Percentiles rank a stretch among this genome's conserved stretches.
Evolutionary conservation across 768 basidiomycete species (phyloP).

Genomic region (Russula brevipes): DNA sequence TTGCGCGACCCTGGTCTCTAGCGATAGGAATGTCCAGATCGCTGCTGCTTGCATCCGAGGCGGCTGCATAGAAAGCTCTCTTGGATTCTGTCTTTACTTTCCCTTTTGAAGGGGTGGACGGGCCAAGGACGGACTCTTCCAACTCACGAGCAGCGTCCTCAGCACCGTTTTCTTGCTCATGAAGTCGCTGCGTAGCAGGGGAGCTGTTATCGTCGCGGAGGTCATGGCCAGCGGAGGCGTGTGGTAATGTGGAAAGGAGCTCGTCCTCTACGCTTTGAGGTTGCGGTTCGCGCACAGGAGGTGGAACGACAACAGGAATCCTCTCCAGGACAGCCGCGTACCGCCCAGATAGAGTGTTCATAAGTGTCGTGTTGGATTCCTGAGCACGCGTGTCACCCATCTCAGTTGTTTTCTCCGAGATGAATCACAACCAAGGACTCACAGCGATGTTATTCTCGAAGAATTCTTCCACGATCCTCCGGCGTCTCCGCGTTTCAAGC

Average conservation of each 20-base stretch:
- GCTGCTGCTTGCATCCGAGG: conserved; percentile 52
- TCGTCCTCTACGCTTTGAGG: conserved; percentile 34
- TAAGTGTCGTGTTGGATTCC: conserved; percentile 67
- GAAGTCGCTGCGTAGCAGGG: conserved; percentile 17
- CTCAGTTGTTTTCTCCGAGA: neutral
- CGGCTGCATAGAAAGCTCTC: conserved; percentile 37
- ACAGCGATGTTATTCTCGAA: conserved; percentile 67
- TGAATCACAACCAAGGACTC: conserved; percentile 27
- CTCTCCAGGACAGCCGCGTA: conserved; percentile 48
- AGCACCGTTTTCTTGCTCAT: conserved; percentile 32
- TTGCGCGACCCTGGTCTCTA: conserved; percentile 41
- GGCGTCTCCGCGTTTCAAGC: conserved; percentile 65
- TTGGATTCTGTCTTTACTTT: conserved; percentile 52
- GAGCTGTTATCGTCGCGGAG: conserved; percentile 26
- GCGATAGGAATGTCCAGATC: conserved; percentile 46
- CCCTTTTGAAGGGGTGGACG: conserved; percentile 30
- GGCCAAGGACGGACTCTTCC: conserved; percentile 50
- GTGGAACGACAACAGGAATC: conserved; percentile 41
- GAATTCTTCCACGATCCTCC: conserved; percentile 66
- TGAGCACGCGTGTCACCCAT: conserved; percentile 31
- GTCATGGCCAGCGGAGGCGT: conserved; percentile 33
- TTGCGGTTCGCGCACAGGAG: conserved; percentile 28
- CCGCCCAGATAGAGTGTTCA: conserved; percentile 51
- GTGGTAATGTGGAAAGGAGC: conserved; percentile 34
- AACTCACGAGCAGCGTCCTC: conserved; percentile 56